Evolutionary conservation across 176 grass and related monocot genomes (phyloP).

Genomic region (Poa pratensis): DNA sequence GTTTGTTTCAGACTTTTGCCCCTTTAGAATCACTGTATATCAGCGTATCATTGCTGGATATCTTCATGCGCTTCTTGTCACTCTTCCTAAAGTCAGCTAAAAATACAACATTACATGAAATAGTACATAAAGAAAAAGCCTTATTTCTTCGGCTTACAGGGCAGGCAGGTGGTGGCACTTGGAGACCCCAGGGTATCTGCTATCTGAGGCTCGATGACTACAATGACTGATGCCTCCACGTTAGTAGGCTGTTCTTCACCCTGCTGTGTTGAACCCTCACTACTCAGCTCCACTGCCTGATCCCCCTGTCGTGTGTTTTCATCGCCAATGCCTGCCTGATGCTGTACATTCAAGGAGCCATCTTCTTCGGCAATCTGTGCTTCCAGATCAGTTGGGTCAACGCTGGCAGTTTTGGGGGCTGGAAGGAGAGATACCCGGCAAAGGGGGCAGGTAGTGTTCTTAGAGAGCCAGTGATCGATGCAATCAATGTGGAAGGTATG

Average conservation of each 20-base stretch:
- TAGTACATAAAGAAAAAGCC: background rate
- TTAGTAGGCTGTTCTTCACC: background rate
- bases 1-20: background rate
- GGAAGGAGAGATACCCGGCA: constrained; percentile 89
- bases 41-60: background rate
- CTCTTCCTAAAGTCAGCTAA: constrained; percentile 17
- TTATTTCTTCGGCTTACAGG: constrained; percentile 48
- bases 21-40: background rate
- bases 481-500: constrained; percentile 95
- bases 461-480: constrained; percentile 91
- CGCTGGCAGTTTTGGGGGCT: constrained; percentile 35
- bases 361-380: constrained; percentile 39
- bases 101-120: constrained; percentile 13
- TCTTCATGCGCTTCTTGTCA: background rate
- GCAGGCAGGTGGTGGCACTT: constrained; percentile 32
- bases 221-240: background rate
- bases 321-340: constrained; percentile 3
- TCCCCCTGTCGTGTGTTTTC: background rate
- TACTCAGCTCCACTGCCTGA: background rate
- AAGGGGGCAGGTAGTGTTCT: constrained; percentile 85
- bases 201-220: constrained; percentile 1
- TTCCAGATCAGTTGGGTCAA: constrained; percentile 43
- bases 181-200: constrained; percentile 31
- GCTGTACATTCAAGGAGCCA: background rate
- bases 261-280: background rate